Evolutionary conservation across 768 basidiomycete species (phyloP), one percentile per base, ranked within the genome.

Genomic region (Pleurotus salmoneostramineus): DNA sequence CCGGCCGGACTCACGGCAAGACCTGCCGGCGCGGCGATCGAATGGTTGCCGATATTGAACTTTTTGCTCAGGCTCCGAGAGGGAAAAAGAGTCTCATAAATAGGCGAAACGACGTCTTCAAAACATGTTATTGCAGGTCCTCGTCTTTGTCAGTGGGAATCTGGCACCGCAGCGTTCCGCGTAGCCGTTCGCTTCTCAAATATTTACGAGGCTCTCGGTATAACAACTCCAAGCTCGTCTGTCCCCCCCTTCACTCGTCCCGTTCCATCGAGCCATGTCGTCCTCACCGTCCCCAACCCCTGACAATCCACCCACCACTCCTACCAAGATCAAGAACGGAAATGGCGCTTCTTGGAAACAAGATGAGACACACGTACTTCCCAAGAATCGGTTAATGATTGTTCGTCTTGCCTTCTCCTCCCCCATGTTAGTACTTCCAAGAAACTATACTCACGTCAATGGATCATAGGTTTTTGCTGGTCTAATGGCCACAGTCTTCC

Each of bases 301-400:
- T 43, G 37, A 55, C 21, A 14, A 10, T 31, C 40, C 21, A 27
- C 40, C 27, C 12, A 14, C 27, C 12, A 14, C n/a, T n/a, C 51
- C 33, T 47, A 59, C 33, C 52, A 60, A 61, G 60, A 35, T 35
- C 36, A 74, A 76, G 44, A 63, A 60, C 1, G 54, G 61, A 51
- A 79, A 78, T 4, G 83, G 81, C 1, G 76, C 78, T 21, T 77
- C 83, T 15, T 86, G 85, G 85, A 80, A 77, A 58, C 67, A 67
- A 5, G 70, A 75, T 54, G 85, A 87, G 60, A 74, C 77, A 14
- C 83, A 85, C 34, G 71, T 77, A 8, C 62, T 87, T n/a, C 85
- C 84, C 5, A 74, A 82, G 59, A 84, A 84, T 63, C 70, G 72
- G 8, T 64, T 84, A 48, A 46, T 69, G 10, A 65, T 84, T n/a